phyloP scores from a whole-genome alignment of 1,139 yeast species.

The Kurtzmaniella quercitrusa region DNA sequence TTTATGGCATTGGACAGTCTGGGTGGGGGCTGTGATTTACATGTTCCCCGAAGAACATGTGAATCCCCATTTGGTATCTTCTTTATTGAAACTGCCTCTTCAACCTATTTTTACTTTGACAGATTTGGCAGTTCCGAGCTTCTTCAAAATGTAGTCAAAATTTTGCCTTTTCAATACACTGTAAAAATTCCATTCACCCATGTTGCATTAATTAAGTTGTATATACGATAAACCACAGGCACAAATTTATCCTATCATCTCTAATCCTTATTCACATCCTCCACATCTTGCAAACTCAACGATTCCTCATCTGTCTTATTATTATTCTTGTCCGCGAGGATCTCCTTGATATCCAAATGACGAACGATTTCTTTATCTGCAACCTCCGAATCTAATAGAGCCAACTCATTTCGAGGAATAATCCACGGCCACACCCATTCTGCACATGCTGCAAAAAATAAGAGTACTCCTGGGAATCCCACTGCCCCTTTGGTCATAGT shows the following conservation, averaged over 20 bases:
- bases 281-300: neutral
- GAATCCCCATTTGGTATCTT: no score
- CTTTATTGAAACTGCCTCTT: no score
- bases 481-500: slow-evolving; percentile 88
- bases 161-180: no score
- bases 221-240: no score
- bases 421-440: slow-evolving; percentile 64
- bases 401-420: slow-evolving; percentile 60
- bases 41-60: no score
- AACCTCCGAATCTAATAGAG: slow-evolving; percentile 65
- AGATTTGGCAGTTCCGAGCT: no score
- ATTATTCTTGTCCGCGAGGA: slow-evolving; percentile 14
- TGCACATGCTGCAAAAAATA: slow-evolving; percentile 54
- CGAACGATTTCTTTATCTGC: slow-evolving; percentile 51
- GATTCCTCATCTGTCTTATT: slow-evolving; percentile 7
- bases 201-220: no score
- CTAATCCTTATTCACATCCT: neutral
- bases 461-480: slow-evolving; percentile 84
- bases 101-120: no score
- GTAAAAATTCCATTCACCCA: no score
- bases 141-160: no score
- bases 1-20: neutral
- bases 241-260: neutral
- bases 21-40: neutral
- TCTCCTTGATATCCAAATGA: slow-evolving; percentile 30